These are phyloP conservation scores for Leccinum barrowsii DNA, from an alignment of 768 basidiomycete genomes.

Conservation along the genomic window DNA sequence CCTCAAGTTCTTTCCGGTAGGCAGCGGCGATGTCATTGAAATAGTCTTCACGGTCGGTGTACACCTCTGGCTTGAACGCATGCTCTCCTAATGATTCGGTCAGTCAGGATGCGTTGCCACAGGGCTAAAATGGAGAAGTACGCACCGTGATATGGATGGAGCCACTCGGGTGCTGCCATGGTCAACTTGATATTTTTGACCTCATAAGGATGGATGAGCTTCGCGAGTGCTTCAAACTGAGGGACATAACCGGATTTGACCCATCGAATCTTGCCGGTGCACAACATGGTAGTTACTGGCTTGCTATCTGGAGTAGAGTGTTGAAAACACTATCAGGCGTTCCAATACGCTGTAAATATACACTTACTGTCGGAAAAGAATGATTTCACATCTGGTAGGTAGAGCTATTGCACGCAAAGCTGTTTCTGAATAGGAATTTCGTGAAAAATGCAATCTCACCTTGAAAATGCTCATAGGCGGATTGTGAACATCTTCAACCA, in stretches of 20 bases:
- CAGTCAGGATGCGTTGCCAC: background rate
- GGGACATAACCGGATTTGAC: constrained; percentile 59
- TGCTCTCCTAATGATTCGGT: constrained; percentile 14
- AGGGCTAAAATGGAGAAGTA: background rate
- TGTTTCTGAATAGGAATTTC: background rate
- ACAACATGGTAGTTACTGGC: constrained; percentile 22
- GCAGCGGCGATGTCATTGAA: constrained; percentile 47
- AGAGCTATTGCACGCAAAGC: constrained; percentile 16
- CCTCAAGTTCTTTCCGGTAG: constrained; percentile 43
- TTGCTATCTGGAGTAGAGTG: constrained; percentile 12
- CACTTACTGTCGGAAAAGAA: constrained; percentile 18
- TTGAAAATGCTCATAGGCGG: constrained; percentile 29
- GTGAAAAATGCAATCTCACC: constrained; percentile 1
- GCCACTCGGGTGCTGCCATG: constrained; percentile 69
- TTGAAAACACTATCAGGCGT: background rate
- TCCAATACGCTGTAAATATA: background rate
- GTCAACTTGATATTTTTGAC: constrained; percentile 68
- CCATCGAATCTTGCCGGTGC: constrained; percentile 60
- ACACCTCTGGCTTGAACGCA: constrained; percentile 20
- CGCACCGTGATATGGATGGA: constrained; percentile 63
- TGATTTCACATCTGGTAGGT: constrained; percentile 24
- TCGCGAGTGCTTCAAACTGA: constrained; percentile 60
- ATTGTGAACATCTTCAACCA: constrained; percentile 16
- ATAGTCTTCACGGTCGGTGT: constrained; percentile 36
- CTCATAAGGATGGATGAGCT: constrained; percentile 56